Percentiles rank a stretch among this genome's conserved stretches.
Evolutionary conservation across 2,329 filamentous ascomycete species (phyloP).

Genomic region (Hymenoscyphus occultus): DNA sequence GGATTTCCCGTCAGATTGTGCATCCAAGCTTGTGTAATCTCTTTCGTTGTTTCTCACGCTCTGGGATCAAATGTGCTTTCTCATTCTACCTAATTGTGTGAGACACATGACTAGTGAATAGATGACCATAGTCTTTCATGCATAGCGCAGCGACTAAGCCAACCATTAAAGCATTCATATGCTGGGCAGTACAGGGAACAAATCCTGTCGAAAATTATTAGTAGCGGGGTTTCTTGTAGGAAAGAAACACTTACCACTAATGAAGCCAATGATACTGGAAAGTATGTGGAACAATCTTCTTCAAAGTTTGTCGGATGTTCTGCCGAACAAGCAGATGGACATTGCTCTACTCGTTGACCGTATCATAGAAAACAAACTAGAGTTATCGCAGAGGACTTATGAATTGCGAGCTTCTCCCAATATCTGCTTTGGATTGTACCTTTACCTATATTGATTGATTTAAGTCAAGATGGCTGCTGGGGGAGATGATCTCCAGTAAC

Average conservation of each 20-base stretch:
- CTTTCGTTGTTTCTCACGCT: neutral
- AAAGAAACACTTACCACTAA: neutral
- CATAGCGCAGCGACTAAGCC: neutral
- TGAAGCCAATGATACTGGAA: constrained; percentile 2
- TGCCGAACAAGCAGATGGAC: constrained; percentile 2
- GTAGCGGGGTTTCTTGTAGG: too few species aligned
- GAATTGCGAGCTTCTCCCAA: neutral
- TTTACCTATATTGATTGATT: constrained; percentile 1
- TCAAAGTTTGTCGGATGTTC: constrained; percentile 4
- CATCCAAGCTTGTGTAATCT: constrained; percentile 1
- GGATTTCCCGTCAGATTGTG: neutral
- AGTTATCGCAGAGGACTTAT: neutral
- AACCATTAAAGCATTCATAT: neutral
- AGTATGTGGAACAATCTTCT: constrained; percentile 5
- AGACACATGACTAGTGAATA: constrained; percentile 1
- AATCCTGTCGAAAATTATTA: neutral
- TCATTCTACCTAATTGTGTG: neutral
- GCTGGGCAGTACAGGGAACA: neutral
- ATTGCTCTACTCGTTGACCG: neutral
- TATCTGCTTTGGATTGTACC: neutral
- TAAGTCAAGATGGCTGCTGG: neutral
- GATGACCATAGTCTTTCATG: constrained; percentile 1
- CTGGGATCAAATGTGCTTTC: neutral
- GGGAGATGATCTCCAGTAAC: constrained; percentile 1
- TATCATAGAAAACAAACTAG: constrained; percentile 1